Conservation (phyloP, 2,329 filamentous ascomycete genomes). For the Trichoderma citrinoviride region DNA sequence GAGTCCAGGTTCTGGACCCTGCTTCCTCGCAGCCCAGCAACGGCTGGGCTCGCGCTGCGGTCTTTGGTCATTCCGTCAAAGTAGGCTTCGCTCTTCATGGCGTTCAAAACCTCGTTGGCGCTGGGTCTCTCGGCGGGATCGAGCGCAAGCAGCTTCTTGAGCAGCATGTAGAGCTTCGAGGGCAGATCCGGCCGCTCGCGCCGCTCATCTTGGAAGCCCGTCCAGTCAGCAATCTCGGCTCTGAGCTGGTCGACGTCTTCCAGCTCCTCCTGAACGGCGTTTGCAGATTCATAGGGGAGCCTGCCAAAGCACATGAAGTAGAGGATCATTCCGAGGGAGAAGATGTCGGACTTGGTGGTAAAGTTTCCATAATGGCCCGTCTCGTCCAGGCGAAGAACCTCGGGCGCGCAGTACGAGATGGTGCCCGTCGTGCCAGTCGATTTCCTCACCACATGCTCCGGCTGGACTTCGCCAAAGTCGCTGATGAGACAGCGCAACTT, state of each 20-base stretch:
- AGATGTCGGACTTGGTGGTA: conserved; percentile 96
- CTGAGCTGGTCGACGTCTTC: conserved; percentile 85
- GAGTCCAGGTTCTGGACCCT: conserved; percentile 58
- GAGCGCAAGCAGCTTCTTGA: conserved; percentile 77
- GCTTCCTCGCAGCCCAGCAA: conserved; percentile 43
- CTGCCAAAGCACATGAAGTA: conserved; percentile 96
- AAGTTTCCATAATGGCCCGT: conserved; percentile 84
- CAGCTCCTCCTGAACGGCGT: conserved; percentile 82
- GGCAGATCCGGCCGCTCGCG: conserved; percentile 78
- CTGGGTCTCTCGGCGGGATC: conserved; percentile 75
- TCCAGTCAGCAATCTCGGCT: conserved; percentile 82
- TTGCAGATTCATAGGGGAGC: conserved; percentile 80
- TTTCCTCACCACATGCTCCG: conserved; percentile 74
- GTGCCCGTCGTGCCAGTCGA: conserved; percentile 94
- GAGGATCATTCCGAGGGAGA: conserved; percentile 95
- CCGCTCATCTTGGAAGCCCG: conserved; percentile 77
- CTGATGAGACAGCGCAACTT: conserved; percentile 83
- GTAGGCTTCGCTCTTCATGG: conserved; percentile 66
- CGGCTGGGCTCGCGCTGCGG: conserved; percentile 35
- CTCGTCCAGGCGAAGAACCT: conserved; percentile 72
- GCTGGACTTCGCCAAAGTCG: conserved; percentile 96
- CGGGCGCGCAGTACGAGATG: conserved; percentile 95
- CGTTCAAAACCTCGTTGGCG: conserved; percentile 78
- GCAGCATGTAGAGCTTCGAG: conserved; percentile 76
- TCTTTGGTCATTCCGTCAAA: conserved; percentile 44